phyloP scores from a whole-genome alignment of 805 yeast species.

The Lachancea sp. region DNA sequence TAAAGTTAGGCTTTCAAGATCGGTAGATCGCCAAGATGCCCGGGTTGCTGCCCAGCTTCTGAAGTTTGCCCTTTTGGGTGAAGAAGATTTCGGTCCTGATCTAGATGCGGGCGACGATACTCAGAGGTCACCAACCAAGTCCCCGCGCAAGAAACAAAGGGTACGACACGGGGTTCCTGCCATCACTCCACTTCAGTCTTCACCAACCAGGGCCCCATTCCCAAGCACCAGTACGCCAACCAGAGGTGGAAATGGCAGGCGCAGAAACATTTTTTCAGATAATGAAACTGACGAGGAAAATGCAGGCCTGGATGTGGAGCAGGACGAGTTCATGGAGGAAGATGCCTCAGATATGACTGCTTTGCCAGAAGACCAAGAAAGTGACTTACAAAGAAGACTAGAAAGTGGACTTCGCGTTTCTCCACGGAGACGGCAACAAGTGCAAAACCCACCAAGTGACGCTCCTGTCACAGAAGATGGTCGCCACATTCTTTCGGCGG shows the following conservation, averaged over 20 bases:
- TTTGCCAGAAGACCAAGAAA: conserved; percentile 28
- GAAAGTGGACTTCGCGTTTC: conserved; percentile 27
- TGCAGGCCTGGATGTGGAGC: conserved; percentile 27
- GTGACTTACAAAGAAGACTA: conserved; percentile 25
- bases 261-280: conserved; percentile 29
- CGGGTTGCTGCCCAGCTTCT: conserved; percentile 77
- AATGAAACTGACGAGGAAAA: conserved; percentile 28
- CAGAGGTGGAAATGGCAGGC: conserved; percentile 33
- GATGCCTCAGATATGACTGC: conserved; percentile 22
- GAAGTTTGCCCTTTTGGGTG: conserved; percentile 69
- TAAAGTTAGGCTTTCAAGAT: conserved; percentile 77
- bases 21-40: conserved; percentile 73
- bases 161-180: conserved; percentile 25
- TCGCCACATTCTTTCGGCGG: conserved; percentile 5
- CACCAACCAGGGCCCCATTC: conserved; percentile 5
- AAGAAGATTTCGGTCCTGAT: conserved; percentile 27
- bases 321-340: conserved; percentile 16
- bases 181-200: background rate
- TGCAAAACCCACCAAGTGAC: background rate
- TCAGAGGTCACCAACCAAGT: conserved; percentile 33
- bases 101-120: conserved; percentile 25
- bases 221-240: conserved; percentile 21
- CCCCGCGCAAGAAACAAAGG: conserved; percentile 31
- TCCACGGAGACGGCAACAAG: conserved; percentile 21
- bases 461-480: conserved; percentile 6